These are phyloP conservation scores for Crataegus laevigata DNA, from an alignment of 306 rosid species.

Conservation along the genomic window DNA sequence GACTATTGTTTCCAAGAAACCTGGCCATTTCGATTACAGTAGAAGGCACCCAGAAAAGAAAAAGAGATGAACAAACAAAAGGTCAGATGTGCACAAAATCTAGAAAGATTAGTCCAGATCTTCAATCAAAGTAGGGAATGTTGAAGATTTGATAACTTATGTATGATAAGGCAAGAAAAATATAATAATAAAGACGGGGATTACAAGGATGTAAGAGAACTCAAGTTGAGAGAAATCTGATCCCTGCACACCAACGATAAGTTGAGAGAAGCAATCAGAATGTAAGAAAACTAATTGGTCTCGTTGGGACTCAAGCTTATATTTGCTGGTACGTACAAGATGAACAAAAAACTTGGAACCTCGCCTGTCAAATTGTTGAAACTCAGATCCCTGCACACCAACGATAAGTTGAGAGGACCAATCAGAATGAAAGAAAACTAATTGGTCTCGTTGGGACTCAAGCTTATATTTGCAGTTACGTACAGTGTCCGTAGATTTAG, in stretches of 20 bases:
- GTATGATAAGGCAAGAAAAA: too few species aligned
- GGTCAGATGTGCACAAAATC: not conserved
- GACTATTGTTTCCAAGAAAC: conserved; percentile 31
- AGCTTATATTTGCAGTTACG: not conserved
- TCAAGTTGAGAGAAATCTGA: too few species aligned
- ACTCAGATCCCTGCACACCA: conserved; percentile 19
- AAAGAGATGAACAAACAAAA: too few species aligned
- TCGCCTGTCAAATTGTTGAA: conserved; percentile 22
- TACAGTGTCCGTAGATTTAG: conserved; percentile 6
- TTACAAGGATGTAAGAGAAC: conserved; percentile 11
- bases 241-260: too few species aligned
- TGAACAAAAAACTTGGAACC: conserved; percentile 17
- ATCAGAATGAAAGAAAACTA: not conserved
- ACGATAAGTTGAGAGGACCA: not conserved
- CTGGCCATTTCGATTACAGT: not conserved
- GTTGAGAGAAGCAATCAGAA: too few species aligned
- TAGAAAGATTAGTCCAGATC: not conserved
- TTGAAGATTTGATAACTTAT: not conserved
- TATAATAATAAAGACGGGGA: not conserved
- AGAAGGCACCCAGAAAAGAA: not conserved
- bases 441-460: too few species aligned
- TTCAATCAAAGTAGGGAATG: too few species aligned
- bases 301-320: too few species aligned
- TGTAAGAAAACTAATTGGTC: too few species aligned
- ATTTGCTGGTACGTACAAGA: too few species aligned